These are phyloP conservation scores for Hypoxylon sp. DNA, from an alignment of 2,329 filamentous ascomycete species.

Conservation along the genomic window DNA sequence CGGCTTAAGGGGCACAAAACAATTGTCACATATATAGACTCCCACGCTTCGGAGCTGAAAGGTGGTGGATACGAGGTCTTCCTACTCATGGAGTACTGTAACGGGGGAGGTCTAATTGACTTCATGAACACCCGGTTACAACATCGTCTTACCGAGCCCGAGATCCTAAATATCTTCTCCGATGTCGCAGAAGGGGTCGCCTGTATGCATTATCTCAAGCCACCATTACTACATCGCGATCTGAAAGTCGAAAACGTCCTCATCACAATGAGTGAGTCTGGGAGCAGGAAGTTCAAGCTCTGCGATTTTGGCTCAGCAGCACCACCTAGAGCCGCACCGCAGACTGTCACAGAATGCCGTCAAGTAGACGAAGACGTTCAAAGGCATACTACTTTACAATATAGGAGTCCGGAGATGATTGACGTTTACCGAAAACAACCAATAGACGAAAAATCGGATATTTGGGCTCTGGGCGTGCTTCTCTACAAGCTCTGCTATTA, in stretches of 20 bases:
- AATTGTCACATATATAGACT: constrained; percentile 98
- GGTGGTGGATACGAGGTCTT: constrained; percentile 98
- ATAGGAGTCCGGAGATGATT: constrained; percentile 97
- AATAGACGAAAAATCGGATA: constrained; percentile 98
- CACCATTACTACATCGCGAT: constrained; percentile 89
- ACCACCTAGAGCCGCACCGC: constrained; percentile 82
- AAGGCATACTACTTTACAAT: constrained; percentile 95
- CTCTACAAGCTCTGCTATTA: constrained; percentile 99
- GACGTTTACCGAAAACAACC: constrained; percentile 96
- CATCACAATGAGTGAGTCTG: constrained; percentile 74
- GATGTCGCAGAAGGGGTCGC: constrained; percentile 96
- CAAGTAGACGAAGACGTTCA: constrained; percentile 97
- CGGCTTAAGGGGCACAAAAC: constrained; percentile 94
- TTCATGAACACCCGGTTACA: constrained; percentile 99
- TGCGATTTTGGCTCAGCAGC: constrained; percentile 98
- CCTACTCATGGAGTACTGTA: constrained; percentile 96
- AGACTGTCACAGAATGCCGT: constrained; percentile 86
- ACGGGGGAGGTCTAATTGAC: constrained; percentile 94
- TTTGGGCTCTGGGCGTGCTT: constrained; percentile 94
- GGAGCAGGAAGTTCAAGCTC: constrained; percentile 86
- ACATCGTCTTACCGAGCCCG: constrained; percentile 94
- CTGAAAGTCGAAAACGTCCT: constrained; percentile 98
- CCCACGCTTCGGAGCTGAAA: constrained; percentile 91
- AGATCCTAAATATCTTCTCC: constrained; percentile 96
- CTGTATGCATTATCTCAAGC: constrained; percentile 99